Percentiles rank a stretch among this genome's conserved stretches.
phyloP scores from a whole-genome alignment of 2,329 filamentous ascomycete species.

The Elsinoe necatrix region DNA sequence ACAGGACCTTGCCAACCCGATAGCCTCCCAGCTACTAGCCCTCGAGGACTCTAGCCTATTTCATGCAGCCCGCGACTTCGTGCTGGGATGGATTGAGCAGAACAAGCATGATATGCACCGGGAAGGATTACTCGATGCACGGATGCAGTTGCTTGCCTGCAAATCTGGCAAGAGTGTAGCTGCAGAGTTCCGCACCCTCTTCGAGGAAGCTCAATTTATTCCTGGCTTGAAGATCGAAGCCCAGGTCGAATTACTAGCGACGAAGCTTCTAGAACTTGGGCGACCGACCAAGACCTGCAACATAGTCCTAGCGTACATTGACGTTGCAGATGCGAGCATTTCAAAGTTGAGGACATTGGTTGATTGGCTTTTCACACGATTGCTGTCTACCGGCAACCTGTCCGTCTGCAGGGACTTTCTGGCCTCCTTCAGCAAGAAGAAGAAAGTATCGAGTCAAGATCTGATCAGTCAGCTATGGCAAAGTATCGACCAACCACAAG shows the following conservation, averaged over 20 bases:
- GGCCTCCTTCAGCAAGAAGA: neutral
- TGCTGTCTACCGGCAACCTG: neutral
- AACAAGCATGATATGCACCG: neutral
- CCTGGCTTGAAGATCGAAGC: neutral
- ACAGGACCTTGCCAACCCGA: neutral
- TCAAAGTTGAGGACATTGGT: neutral
- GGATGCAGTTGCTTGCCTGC: neutral
- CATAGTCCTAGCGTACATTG: neutral
- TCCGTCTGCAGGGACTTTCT: neutral
- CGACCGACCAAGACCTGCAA: neutral
- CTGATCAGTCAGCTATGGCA: neutral
- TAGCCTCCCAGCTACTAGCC: neutral
- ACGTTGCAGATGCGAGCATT: neutral
- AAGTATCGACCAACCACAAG: neutral
- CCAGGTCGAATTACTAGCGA: neutral
- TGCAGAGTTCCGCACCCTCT: neutral
- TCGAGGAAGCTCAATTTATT: neutral
- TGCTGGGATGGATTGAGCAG: neutral
- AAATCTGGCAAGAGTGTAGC: neutral
- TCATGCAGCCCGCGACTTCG: neutral
- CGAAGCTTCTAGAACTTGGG: neutral
- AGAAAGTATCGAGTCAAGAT: neutral
- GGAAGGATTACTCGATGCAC: neutral
- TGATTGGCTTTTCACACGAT: neutral
- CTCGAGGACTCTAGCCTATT: neutral